Evolutionary conservation across 257 asterid species (phyloP).

Genomic region (Plantago ovata): DNA sequence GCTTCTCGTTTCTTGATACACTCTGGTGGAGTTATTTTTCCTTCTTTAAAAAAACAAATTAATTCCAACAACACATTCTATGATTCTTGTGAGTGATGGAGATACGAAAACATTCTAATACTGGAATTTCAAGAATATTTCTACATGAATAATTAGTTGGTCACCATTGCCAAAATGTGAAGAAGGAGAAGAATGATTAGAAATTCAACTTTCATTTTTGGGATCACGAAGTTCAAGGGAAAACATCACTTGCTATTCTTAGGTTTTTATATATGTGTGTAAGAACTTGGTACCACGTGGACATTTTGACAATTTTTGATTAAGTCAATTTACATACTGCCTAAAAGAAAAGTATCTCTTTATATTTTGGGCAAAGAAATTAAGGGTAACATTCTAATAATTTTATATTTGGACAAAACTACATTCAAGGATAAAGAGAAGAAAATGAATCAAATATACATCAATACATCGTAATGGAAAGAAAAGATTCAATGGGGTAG

Average conservation of each 20-base stretch:
- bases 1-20: neutral
- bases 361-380: no score
- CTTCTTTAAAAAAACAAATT: no score
- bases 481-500: no score
- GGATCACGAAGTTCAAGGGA: constrained; percentile 7
- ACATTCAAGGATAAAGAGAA: no score
- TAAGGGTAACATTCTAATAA: no score
- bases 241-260: neutral
- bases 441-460: no score
- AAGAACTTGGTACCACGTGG: neutral
- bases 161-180: neutral
- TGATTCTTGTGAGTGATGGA: neutral
- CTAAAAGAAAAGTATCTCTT: no score
- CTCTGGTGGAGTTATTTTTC: no score
- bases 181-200: neutral
- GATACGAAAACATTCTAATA: neutral
- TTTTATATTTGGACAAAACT: no score
- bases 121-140: neutral
- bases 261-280: neutral
- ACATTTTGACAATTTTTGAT: neutral
- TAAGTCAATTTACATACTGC: neutral
- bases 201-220: neutral
- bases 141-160: neutral
- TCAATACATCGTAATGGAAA: no score
- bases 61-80: neutral